phyloP scores from a whole-genome alignment of 2,329 filamentous ascomycete species.

The Orbilia ellipsospora region DNA sequence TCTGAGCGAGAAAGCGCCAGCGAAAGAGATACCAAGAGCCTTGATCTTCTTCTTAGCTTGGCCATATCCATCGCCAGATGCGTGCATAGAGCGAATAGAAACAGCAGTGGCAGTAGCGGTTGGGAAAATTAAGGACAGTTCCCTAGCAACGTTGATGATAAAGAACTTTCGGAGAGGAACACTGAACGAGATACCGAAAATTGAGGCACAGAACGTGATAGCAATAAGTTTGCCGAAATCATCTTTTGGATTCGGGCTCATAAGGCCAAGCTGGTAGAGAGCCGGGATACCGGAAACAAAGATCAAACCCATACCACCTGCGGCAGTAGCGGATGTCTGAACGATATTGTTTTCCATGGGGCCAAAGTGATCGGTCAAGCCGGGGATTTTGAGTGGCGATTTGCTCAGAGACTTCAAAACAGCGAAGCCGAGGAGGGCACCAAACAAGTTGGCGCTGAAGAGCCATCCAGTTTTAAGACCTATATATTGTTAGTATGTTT shows the following conservation, averaged over 20 bases:
- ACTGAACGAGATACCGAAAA: conserved; percentile 66
- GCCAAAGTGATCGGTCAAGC: conserved; percentile 69
- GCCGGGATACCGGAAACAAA: conserved; percentile 72
- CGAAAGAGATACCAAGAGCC: conserved; percentile 68
- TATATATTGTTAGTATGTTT: conserved; percentile 52
- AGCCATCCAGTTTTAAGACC: conserved; percentile 68
- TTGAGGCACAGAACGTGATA: conserved; percentile 73
- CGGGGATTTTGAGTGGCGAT: conserved; percentile 64
- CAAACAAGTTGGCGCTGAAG: conserved; percentile 66
- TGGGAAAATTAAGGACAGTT: conserved; percentile 71
- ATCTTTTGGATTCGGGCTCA: conserved; percentile 66
- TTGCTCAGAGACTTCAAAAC: conserved; percentile 69
- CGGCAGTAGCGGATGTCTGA: conserved; percentile 71
- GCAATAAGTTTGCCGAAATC: conserved; percentile 72
- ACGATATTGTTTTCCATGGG: conserved; percentile 73
- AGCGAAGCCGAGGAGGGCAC: conserved; percentile 71
- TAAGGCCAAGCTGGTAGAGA: conserved; percentile 69
- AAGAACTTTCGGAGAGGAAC: conserved; percentile 72
- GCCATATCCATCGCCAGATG: conserved; percentile 59
- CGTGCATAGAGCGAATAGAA: conserved; percentile 73
- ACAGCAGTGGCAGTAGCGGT: conserved; percentile 71
- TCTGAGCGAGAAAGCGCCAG: conserved; percentile 67
- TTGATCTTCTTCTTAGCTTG: conserved; percentile 71
- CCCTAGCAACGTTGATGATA: conserved; percentile 73
- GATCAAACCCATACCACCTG: conserved; percentile 70